Percentiles rank a stretch among this genome's conserved stretches.
These are phyloP conservation scores for Penicillium sp. DNA, from an alignment of 2,329 filamentous ascomycete genomes.

Conservation along the genomic window DNA sequence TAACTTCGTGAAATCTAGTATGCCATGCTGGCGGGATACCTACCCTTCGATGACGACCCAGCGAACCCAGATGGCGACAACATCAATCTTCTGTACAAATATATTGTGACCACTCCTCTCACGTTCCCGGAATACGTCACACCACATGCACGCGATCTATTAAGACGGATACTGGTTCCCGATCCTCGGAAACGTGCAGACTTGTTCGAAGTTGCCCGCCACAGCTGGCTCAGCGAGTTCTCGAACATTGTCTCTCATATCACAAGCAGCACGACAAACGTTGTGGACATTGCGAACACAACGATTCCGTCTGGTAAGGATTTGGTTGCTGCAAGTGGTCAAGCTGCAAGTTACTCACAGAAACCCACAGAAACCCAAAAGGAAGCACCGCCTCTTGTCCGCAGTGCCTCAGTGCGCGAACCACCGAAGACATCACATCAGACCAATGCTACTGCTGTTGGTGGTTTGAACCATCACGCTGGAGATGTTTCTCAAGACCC, in stretches of 20 bases:
- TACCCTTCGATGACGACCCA: conserved; percentile 97
- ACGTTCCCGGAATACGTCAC: conserved; percentile 99
- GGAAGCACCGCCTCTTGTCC: conserved; percentile 65
- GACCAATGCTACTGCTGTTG: conserved; percentile 49
- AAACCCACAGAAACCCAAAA: conserved; percentile 48
- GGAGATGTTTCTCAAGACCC: conserved; percentile 70
- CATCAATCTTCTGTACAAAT: conserved; percentile 98
- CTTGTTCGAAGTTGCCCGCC: conserved; percentile 92
- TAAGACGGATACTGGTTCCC: conserved; percentile 90
- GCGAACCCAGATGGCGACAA: conserved; percentile 98
- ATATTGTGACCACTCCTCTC: conserved; percentile 94
- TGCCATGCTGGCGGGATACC: conserved; percentile 95
- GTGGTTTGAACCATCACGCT: conserved; percentile 69
- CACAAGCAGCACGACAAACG: conserved; percentile 88
- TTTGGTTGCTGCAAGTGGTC: background rate
- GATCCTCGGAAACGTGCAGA: conserved; percentile 94
- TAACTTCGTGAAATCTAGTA: conserved; percentile 61
- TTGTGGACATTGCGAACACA: conserved; percentile 79
- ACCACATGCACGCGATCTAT: conserved; percentile 87
- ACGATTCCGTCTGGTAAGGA: conserved; percentile 62
- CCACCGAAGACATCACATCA: conserved; percentile 64
- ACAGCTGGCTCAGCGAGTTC: conserved; percentile 97
- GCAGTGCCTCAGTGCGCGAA: conserved; percentile 91
- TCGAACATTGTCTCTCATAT: conserved; percentile 96
- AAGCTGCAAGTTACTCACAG: background rate